A percentile compares a stretch with the other conserved stretches of the same genome.
Conservation (phyloP, 2,329 filamentous ascomycete species). For the Cladosporium sp. region DNA sequence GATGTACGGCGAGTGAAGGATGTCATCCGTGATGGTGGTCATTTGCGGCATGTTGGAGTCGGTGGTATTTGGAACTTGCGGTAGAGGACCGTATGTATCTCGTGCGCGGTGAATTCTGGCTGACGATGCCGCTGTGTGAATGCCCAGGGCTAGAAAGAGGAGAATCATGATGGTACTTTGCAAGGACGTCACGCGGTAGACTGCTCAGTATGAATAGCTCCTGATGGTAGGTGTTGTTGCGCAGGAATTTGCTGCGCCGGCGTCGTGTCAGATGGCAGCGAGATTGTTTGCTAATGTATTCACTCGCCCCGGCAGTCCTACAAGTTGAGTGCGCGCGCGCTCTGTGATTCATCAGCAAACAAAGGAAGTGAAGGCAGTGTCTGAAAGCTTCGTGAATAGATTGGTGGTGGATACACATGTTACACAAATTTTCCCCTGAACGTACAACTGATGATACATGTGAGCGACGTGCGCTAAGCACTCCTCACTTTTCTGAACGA, state of each 20-base stretch:
- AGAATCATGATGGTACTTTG: neutral
- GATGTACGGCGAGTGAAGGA: neutral
- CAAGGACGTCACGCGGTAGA: no score
- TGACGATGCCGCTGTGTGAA: neutral
- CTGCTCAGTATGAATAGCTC: neutral
- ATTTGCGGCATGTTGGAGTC: neutral
- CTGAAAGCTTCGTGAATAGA: neutral
- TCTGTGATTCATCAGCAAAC: neutral
- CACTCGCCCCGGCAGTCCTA: no score
- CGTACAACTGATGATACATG: constrained; percentile 9
- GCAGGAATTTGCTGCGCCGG: neutral
- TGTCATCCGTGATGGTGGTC: neutral
- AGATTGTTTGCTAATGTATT: neutral
- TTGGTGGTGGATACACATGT: constrained; percentile 4
- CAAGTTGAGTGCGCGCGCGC: no score
- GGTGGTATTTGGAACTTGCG: neutral
- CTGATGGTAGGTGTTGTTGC: neutral
- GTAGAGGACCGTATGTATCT: neutral
- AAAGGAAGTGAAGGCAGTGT: neutral
- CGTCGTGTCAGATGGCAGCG: neutral
- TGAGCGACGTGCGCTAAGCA: constrained; percentile 8
- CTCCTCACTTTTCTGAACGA: neutral
- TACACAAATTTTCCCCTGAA: constrained; percentile 6
- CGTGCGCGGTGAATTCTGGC: neutral
- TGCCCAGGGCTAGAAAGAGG: neutral